Evolutionary conservation across 1,284 basidiomycete genomes (phyloP), one percentile per base, ranked within the genome.

Genomic region (Cutaneotrichosporon cyanovorans): DNA sequence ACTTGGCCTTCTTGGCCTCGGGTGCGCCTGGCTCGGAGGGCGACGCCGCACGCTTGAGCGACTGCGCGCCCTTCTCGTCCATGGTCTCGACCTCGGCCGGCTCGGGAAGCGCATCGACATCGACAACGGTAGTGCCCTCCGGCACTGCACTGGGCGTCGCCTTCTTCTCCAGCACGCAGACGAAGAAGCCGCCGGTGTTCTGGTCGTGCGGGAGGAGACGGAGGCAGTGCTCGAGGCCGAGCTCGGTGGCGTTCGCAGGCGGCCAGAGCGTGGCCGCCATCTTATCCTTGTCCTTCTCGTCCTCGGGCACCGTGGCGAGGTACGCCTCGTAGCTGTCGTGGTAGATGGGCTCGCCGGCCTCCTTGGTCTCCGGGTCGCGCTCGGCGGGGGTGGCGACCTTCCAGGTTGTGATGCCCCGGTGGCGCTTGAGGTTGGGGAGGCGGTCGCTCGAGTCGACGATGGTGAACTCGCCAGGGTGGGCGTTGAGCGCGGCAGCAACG

Each of bases 181-280:
- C 83, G 62, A 96, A 99, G 75, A 99, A 99, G 0, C 90, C 95
- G 11, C 95, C 95, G 0, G 92, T 91, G 68, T 99, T 87, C 73
- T 98, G 93, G 36, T 95, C 74, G 67, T 98, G 92, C 3, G 95
- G 92, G 62, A 96, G 89, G 53, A 95, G 81, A 37, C 92, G 79
- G 65, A 95, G 73, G 48, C 93, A 96, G 71, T 97, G 98, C 76
- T 99, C 93, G 77, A 99, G 80, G 76, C 97, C 93, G 60, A 99
- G 81, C 76, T 99, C 95, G 78, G 92, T 93, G 57, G 95, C 95
- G 59, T 87, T 82, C 4, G 71, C 73, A 8, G 85, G 85, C 2
- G 91, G 85, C 84, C 87, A 96, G 19, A 39, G 34, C 20, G 47
- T 44, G 19, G 23, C 21, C 3, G 78, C 69, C 64, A 91, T 74